Conservation (phyloP, 2,329 filamentous ascomycete genomes). For the Chalaropsis thielavioides region DNA sequence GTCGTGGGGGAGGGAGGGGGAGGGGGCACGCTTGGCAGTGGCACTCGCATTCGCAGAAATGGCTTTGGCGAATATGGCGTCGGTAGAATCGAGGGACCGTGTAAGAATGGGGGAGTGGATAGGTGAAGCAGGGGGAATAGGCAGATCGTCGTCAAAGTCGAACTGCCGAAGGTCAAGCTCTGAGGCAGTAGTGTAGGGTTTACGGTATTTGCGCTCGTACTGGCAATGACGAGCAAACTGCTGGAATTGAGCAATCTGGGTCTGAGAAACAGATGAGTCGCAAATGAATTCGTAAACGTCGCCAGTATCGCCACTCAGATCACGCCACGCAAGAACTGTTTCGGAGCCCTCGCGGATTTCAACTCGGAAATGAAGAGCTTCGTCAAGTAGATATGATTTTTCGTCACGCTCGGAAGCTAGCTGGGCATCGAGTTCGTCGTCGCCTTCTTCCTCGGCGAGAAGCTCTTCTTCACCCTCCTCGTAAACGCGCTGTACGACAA, state of each 20-base stretch:
- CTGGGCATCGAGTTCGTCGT: constrained; percentile 63
- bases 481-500: constrained; percentile 89
- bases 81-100: constrained; percentile 42
- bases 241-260: constrained; percentile 67
- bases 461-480: constrained; percentile 94
- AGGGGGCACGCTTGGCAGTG: constrained; percentile 28
- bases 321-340: constrained; percentile 84
- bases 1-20: background rate
- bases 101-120: constrained; percentile 43
- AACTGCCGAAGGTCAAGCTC: constrained; percentile 72
- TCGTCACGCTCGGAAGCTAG: constrained; percentile 77
- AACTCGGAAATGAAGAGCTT: constrained; percentile 73
- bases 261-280: constrained; percentile 54
- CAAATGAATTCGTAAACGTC: constrained; percentile 98
- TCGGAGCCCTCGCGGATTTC: constrained; percentile 68
- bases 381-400: constrained; percentile 92
- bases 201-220: constrained; percentile 90
- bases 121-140: constrained; percentile 50
- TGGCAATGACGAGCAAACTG: constrained; percentile 80
- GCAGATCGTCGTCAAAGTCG: constrained; percentile 52
- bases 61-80: constrained; percentile 40
- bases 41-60: constrained; percentile 35
- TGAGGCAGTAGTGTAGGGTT: constrained; percentile 63
- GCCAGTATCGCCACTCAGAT: constrained; percentile 81
- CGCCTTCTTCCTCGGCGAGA: constrained; percentile 74